Conservation (phyloP, 1,139 yeast genomes). For the Komagataea norvegica region DNA sequence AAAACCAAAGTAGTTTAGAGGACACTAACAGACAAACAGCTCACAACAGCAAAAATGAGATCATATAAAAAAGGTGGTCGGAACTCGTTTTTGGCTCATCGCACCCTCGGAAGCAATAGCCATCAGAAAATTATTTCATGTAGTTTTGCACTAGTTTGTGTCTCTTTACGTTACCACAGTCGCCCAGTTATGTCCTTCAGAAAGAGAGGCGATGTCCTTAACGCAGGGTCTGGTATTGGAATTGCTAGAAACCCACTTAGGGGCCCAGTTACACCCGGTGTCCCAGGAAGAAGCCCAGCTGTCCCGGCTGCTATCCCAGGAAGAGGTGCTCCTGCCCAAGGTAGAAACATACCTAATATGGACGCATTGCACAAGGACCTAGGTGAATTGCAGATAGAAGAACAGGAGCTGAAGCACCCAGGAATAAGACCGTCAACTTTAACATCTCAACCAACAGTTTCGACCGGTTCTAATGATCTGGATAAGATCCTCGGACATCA, state of each 20-base stretch:
- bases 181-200: constrained; percentile 56
- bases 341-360: background rate
- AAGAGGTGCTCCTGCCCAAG: constrained; percentile 14
- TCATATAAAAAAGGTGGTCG: too few relatives aligned
- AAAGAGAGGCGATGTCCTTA: constrained; percentile 61
- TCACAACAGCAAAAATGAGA: too few relatives aligned
- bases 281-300: constrained; percentile 6
- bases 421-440: constrained; percentile 73
- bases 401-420: constrained; percentile 37
- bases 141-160: too few relatives aligned
- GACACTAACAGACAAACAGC: too few relatives aligned
- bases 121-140: too few relatives aligned
- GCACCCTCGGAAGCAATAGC: background rate
- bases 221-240: constrained; percentile 11
- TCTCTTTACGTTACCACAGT: too few relatives aligned
- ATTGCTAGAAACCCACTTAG: constrained; percentile 14
- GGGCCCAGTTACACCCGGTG: constrained; percentile 2
- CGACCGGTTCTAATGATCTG: constrained; percentile 73
- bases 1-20: too few relatives aligned
- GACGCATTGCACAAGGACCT: constrained; percentile 4
- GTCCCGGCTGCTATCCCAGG: constrained; percentile 14
- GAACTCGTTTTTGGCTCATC: too few relatives aligned
- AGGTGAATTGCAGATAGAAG: constrained; percentile 11
- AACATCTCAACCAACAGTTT: constrained; percentile 69
- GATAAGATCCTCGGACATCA: constrained; percentile 75